Evolutionary conservation across 768 basidiomycete species (phyloP), one percentile per base, ranked within the genome.

Genomic region (Leccinum subtestaceum): DNA sequence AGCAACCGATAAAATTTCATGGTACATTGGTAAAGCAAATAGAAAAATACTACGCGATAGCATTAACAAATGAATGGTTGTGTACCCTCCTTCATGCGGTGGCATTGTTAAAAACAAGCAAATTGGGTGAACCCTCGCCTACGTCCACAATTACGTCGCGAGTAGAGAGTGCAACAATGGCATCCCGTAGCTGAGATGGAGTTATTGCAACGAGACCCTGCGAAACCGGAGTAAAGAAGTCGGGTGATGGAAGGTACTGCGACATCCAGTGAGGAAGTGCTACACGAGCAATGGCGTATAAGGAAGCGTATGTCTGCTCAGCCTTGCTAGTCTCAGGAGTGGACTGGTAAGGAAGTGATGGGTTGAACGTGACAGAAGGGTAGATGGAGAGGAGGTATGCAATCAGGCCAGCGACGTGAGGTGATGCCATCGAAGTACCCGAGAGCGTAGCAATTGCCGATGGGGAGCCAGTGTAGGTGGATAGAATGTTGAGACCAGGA

Each of bases 351-450:
- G 74, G 67, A 60, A 84, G 65, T 5, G 63, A 55, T 17, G 88
- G 87, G 71, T 85, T 69, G 72, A 91, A 92, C 1, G 78, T 73
- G 52, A 73, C 63, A 0, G 85, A 85, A 4, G 89, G 90, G 76
- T 95, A 90, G 68, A 96, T 82, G 25, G 93, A 94, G 59, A 98
- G 84, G 62, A 94, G 82, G 81, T 98, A 98, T 12, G 95, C 95
- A 53, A 93, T 77, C 55, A 97, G 76, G 64, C 96, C 96, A 58
- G 91, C 91, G 46, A 84, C 86, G 77, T 96, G 95, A 49, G 96
- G 96, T 7, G 91, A 91, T 13, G 95, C 95, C 94, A 97, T 97
- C 15, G 91, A 93, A 8, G 93, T 95, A 46, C 93, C 93, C 1
- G 91, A 93, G 64, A 97, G 84, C 9, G 87, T 91, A 65, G 86